A percentile compares a stretch with the other conserved stretches of the same genome.
Conservation (phyloP, 1,284 basidiomycete species). For the Athelia sp. region DNA sequence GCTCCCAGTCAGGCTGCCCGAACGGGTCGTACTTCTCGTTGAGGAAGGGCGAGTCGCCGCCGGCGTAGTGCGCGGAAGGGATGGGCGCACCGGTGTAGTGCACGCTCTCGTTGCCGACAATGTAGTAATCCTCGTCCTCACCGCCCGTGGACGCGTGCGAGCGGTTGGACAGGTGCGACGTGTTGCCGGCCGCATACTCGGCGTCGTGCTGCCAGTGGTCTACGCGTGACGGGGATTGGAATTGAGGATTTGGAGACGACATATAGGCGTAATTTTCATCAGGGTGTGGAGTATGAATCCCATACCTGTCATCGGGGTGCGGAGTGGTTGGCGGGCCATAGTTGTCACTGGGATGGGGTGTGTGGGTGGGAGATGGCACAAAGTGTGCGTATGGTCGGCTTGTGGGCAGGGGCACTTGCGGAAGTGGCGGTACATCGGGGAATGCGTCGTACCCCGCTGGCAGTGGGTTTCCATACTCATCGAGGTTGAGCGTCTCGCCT, state of each 20-base stretch:
- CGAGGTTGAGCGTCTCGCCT: conserved; percentile 29
- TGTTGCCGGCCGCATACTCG: conserved; percentile 60
- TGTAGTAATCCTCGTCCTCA: conserved; percentile 64
- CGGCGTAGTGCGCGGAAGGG: conserved; percentile 23
- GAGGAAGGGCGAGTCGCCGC: neutral
- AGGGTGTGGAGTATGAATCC: neutral
- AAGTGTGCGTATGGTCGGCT: conserved; percentile 18
- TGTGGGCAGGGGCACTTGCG: neutral
- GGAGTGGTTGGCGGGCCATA: neutral
- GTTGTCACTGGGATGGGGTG: too few relatives aligned
- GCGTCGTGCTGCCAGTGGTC: conserved; percentile 53
- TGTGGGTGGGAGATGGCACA: conserved; percentile 22
- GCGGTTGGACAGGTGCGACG: conserved; percentile 39
- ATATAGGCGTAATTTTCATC: neutral
- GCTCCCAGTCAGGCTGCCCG: conserved; percentile 6
- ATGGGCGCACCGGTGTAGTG: conserved; percentile 55
- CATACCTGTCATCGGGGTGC: too few relatives aligned
- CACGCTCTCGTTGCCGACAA: conserved; percentile 47
- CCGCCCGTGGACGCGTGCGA: conserved; percentile 61
- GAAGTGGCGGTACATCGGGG: neutral
- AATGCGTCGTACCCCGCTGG: conserved; percentile 23
- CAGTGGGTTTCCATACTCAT: conserved; percentile 12
- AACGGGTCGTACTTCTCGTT: conserved; percentile 3
- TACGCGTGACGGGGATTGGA: conserved; percentile 17
- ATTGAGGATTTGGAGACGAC: neutral